Conservation (phyloP, 768 basidiomycete species). For the Hygrocybe punicea region DNA sequence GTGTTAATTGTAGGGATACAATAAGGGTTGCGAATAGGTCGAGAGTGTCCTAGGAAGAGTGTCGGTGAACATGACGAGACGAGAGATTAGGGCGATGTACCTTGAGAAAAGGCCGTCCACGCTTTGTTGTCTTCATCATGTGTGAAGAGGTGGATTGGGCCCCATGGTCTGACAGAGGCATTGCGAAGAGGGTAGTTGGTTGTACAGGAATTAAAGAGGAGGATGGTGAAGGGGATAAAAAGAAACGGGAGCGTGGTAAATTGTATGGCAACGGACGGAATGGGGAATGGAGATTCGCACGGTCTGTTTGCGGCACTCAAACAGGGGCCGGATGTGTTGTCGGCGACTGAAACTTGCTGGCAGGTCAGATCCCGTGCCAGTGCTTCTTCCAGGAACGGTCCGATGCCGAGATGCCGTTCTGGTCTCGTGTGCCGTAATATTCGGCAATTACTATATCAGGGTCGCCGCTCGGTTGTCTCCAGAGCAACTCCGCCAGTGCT, state of each 20-base stretch:
- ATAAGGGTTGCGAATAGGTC: slow-evolving; percentile 97
- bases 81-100: slow-evolving; percentile 39
- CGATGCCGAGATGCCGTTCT: no score
- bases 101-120: slow-evolving; percentile 92
- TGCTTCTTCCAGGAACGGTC: no score
- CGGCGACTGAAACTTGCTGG: no score
- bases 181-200: slow-evolving; percentile 34
- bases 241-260: slow-evolving; percentile 38
- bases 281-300: not conserved
- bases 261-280: slow-evolving; percentile 33
- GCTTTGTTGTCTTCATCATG: slow-evolving; percentile 98
- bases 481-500: no score
- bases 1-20: slow-evolving; percentile 83
- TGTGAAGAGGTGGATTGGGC: slow-evolving; percentile 72
- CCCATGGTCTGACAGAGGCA: slow-evolving; percentile 41
- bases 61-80: slow-evolving; percentile 9
- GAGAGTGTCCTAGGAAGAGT: slow-evolving; percentile 75
- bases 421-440: no score
- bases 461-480: no score
- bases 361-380: no score
- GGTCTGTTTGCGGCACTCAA: slow-evolving; percentile 1
- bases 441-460: no score
- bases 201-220: slow-evolving; percentile 53
- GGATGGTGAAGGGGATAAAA: slow-evolving; percentile 44
- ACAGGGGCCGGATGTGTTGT: slow-evolving; percentile 4